These are phyloP conservation scores for Vinca minor DNA, from an alignment of 257 asterid genomes.

Conservation along the genomic window DNA sequence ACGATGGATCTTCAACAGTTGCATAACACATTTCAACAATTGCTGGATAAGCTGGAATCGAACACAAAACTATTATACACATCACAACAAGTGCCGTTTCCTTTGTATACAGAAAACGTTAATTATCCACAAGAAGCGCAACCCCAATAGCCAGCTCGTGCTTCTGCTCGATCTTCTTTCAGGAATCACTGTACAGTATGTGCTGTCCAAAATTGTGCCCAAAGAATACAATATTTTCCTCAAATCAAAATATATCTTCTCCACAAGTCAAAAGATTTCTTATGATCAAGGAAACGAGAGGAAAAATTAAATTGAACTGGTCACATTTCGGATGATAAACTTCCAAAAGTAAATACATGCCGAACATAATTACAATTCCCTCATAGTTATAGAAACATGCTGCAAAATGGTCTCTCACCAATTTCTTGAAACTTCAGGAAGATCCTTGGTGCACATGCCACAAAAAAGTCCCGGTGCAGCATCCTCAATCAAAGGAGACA, in stretches of 20 bases:
- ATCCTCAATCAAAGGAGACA: constrained; percentile 7
- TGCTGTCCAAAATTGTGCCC: constrained; percentile 15
- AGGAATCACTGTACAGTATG: constrained; percentile 31
- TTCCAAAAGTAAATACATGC: constrained; percentile 7
- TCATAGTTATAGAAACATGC: constrained; percentile 8
- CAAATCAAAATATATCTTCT: constrained; percentile 2
- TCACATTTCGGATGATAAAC: constrained; percentile 12
- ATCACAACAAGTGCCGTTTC: constrained; percentile 34
- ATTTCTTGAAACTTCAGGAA: constrained; percentile 2
- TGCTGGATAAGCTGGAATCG: neutral
- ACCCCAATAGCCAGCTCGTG: constrained; percentile 14
- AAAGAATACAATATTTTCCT: constrained; percentile 14
- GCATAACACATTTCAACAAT: neutral
- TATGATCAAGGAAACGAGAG: constrained; percentile 2
- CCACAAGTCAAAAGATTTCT: constrained; percentile 10
- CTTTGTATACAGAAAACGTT: constrained; percentile 24
- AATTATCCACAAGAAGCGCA: constrained; percentile 6
- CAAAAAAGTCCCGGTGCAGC: neutral
- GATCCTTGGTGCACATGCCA: constrained; percentile 2
- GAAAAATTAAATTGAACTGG: constrained; percentile 9
- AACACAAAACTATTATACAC: constrained; percentile 30
- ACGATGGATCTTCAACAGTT: too few relatives aligned
- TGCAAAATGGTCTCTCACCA: constrained; percentile 9
- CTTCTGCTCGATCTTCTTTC: constrained; percentile 10
- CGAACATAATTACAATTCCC: constrained; percentile 22